Conservation (phyloP, 108 stramenopile species). For the Schizochytrium sp. region DNA sequence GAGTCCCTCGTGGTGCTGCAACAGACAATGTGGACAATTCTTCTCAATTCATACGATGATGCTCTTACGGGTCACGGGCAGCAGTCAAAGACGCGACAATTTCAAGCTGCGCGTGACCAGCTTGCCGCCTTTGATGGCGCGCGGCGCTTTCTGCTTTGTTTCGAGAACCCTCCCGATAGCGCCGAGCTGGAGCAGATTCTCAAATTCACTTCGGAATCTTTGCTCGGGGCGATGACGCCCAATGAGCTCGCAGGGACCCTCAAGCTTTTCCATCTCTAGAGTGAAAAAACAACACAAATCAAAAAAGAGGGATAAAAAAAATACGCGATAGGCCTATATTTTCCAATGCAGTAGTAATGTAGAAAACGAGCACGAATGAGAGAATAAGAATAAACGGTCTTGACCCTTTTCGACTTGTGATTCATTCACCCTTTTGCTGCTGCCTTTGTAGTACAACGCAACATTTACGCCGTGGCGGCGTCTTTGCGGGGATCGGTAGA, state of each 20-base stretch:
- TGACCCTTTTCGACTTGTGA: no score
- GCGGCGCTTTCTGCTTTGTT: not conserved
- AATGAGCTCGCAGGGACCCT: not conserved
- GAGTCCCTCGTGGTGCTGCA: not conserved
- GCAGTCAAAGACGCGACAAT: not conserved
- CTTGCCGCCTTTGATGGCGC: not conserved
- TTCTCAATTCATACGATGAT: not conserved
- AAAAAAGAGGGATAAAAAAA: not conserved
- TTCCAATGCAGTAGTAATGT: not conserved
- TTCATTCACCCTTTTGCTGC: no score
- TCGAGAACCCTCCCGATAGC: not conserved
- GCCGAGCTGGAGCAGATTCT: not conserved
- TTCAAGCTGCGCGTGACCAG: not conserved
- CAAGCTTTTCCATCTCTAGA: not conserved
- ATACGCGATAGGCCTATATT: not conserved
- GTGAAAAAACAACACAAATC: no score
- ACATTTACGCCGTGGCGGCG: not conserved
- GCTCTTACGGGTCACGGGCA: not conserved
- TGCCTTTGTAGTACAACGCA: not conserved
- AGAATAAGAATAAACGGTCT: no score
- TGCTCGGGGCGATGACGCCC: not conserved
- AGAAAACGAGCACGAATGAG: not conserved
- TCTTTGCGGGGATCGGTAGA: no score
- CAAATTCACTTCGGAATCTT: not conserved
- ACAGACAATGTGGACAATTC: slow-evolving; percentile 12